Evolutionary conservation across 164 flowering plant species (phyloP).

Genomic region (Chimonanthus praecox): DNA sequence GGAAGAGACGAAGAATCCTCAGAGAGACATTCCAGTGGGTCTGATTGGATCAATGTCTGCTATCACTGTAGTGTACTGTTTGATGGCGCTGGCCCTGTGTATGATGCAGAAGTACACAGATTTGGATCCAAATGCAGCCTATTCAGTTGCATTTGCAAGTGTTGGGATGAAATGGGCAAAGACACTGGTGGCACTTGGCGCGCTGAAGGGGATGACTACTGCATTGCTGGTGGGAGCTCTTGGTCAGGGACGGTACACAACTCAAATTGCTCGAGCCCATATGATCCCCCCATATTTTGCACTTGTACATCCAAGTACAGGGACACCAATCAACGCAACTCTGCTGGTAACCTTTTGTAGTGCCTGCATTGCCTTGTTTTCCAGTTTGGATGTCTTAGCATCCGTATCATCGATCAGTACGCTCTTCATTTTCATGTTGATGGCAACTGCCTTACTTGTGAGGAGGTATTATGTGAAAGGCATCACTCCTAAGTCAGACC

Average conservation of each 20-base stretch:
- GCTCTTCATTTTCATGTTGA: conserved; percentile 71
- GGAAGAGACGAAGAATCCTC: conserved; percentile 69
- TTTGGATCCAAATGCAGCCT: conserved; percentile 69
- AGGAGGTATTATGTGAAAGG: conserved; percentile 62
- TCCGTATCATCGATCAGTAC: conserved; percentile 64
- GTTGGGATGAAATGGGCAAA: conserved; percentile 82
- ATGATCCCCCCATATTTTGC: conserved; percentile 90
- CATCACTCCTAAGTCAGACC: conserved; percentile 29
- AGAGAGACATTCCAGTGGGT: conserved; percentile 71
- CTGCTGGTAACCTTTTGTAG: conserved; percentile 39
- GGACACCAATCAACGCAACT: conserved; percentile 72
- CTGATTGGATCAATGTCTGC: conserved; percentile 68
- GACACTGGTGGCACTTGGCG: conserved; percentile 57
- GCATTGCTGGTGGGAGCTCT: conserved; percentile 64
- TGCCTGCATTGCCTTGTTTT: conserved; percentile 45
- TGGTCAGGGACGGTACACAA: conserved; percentile 78
- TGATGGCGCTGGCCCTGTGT: conserved; percentile 62
- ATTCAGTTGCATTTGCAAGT: conserved; percentile 53
- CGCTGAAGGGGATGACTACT: conserved; percentile 80
- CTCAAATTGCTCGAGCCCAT: conserved; percentile 81
- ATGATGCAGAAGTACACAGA: conserved; percentile 62
- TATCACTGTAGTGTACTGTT: conserved; percentile 61
- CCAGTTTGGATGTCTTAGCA: conserved; percentile 73
- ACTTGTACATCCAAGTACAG: conserved; percentile 65
- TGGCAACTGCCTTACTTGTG: conserved; percentile 71